A percentile compares a stretch with the other conserved stretches of the same genome.
Evolutionary conservation across 1,284 basidiomycete species (phyloP).

Genomic region (Fereydounia khargensis): DNA sequence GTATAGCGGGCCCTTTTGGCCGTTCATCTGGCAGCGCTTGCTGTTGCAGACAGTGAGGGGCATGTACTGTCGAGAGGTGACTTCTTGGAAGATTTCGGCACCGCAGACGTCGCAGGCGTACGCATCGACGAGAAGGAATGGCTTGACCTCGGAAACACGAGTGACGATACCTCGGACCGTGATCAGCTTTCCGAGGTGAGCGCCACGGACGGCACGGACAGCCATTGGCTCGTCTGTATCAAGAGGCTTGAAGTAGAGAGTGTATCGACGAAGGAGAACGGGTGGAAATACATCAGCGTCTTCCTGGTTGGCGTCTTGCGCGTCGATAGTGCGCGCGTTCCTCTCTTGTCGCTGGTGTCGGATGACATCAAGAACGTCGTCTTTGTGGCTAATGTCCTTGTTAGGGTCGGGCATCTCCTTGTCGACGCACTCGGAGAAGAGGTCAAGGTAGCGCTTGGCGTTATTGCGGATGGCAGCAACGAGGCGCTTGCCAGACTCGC

Average conservation of each 20-base stretch:
- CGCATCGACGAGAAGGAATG: slow-evolving; percentile 91
- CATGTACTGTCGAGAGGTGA: slow-evolving; percentile 85
- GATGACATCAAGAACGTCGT: slow-evolving; percentile 60
- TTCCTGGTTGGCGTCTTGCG: slow-evolving; percentile 25
- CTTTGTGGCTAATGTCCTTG: slow-evolving; percentile 72
- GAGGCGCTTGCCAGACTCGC: slow-evolving; percentile 24
- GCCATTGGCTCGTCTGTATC: slow-evolving; percentile 65
- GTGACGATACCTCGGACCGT: slow-evolving; percentile 97
- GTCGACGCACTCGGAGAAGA: slow-evolving; percentile 91
- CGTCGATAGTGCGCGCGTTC: slow-evolving; percentile 71
- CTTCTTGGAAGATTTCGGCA: slow-evolving; percentile 97
- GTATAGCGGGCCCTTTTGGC: slow-evolving; percentile 84
- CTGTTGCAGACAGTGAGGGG: slow-evolving; percentile 76
- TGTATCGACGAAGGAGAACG: slow-evolving; percentile 87
- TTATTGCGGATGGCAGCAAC: slow-evolving; percentile 68
- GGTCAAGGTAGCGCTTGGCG: slow-evolving; percentile 80
- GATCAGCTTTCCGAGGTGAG: slow-evolving; percentile 84
- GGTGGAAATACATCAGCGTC: slow-evolving; percentile 64
- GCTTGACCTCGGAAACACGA: slow-evolving; percentile 97
- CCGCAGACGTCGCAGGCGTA: slow-evolving; percentile 99
- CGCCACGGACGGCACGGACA: slow-evolving; percentile 83
- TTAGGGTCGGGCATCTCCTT: slow-evolving; percentile 68
- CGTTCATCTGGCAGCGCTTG: slow-evolving; percentile 76
- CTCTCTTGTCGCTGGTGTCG: slow-evolving; percentile 80
- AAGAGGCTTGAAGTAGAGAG: slow-evolving; percentile 87